Evolutionary conservation across 345 rosid species (phyloP), one percentile per base, ranked within the genome.

Genomic region (Rhizophora apiculata): DNA sequence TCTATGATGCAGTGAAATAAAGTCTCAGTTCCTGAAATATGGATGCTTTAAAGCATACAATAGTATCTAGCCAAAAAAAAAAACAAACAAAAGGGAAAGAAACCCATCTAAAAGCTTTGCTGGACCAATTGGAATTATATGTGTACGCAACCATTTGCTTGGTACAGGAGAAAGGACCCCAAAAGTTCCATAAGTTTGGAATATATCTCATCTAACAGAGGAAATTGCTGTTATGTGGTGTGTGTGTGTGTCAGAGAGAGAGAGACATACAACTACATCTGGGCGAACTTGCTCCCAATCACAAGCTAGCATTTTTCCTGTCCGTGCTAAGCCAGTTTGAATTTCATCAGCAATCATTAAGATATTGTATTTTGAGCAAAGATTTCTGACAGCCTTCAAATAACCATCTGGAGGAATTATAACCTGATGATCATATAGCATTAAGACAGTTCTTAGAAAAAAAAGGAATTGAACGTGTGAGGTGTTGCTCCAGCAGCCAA

Each of bases 291-390:
- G 84, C 82, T 92, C 98, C 98, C 98, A 94, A 32, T 92, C 93
- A 77, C 96, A 94, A 62, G 99, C 97, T 83, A 91, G 72, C 96
- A 92, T 80, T 80, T 80, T 92, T 59, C 99, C 97, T 0, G 93
- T 75, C 72, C 97, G 82, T 1, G 92, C 99, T 75, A 94, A 79
- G 72, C 98, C 98, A 81, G 92, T 87, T 82, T 94, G 97, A 75
- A 94, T 88, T 76, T 94, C 99, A 74, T 94, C 98, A 37, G 96
- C 97, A 62, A 94, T 89, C 98, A 94, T 94, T 73, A 94, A 78
- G 67, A 94, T 67, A 62, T 92, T 90, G 74, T 91, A 70, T 78
- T 88, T 81, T 5, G 90, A 70, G 80, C 98, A 94, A 67, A 94
- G 96, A 55, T 88, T 90, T 82, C 99, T 84, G 37, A 89, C 96